These are phyloP conservation scores for Onygena corvina DNA, from an alignment of 2,329 filamentous ascomycete species.

Conservation along the genomic window DNA sequence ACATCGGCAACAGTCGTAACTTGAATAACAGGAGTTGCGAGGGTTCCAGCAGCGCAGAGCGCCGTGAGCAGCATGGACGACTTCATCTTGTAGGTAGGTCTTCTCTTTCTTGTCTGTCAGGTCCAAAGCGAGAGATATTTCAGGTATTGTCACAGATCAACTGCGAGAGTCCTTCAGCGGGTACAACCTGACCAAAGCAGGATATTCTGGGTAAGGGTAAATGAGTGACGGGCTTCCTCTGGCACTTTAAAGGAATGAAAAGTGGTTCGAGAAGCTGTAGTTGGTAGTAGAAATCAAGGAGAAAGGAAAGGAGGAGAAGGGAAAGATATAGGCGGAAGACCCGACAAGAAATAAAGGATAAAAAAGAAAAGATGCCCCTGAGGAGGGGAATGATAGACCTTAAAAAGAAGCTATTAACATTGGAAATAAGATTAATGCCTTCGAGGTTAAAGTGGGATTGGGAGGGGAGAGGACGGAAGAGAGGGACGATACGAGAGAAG, in stretches of 20 bases:
- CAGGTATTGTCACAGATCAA: constrained; percentile 25
- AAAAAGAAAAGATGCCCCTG: constrained; percentile 12
- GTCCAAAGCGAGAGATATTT: neutral
- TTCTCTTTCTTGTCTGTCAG: neutral
- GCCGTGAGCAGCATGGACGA: constrained; percentile 27
- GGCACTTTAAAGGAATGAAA: constrained; percentile 20
- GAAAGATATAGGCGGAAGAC: constrained; percentile 11
- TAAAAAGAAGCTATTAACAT: constrained; percentile 7
- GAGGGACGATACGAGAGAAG: no score
- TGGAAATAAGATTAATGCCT: constrained; percentile 12
- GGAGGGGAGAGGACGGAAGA: no score
- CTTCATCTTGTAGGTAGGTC: constrained; percentile 9
- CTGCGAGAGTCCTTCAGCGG: constrained; percentile 19
- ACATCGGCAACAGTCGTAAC: constrained; percentile 27
- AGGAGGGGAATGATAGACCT: neutral
- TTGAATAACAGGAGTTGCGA: constrained; percentile 27
- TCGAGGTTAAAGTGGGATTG: neutral
- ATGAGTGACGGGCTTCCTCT: constrained; percentile 15
- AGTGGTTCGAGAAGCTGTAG: constrained; percentile 16
- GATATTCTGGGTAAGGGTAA: constrained; percentile 14
- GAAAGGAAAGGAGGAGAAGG: neutral
- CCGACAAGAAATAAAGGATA: constrained; percentile 16
- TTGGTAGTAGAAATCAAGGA: constrained; percentile 9
- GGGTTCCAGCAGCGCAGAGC: constrained; percentile 26
- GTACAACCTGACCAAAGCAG: constrained; percentile 19